Base-by-base conservation (phyloP, 176 grass and related monocot genomes). In the Dendrocalamus sinicus region DNA sequence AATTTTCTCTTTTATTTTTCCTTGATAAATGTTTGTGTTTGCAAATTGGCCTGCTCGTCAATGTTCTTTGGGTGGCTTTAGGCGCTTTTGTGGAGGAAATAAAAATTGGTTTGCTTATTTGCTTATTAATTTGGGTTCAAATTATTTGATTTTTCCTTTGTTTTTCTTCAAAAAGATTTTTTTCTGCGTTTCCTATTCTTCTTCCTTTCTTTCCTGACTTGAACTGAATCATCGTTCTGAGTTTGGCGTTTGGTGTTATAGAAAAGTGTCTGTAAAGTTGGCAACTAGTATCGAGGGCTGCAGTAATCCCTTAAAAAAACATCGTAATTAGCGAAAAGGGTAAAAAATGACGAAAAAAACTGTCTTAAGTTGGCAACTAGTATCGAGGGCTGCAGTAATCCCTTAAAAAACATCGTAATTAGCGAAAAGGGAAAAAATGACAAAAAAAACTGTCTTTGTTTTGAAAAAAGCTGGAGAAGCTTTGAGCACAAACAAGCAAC, bases 401-500 rank as follows among this genome's bases (percentile, higher is more conserved):
- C 67, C 22, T 52, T 9, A 32, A 72, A 28, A 35, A 13, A 61
- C 51, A 2, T 58, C 16, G 35, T 73, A 73, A 44, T 55, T 43
- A 74, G 24, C 46, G 47, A 78, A 80, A 66, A 74, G 17, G 17
- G 17, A 10, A 32, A 32, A 45, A 20, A 20, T 72, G 7, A 6
- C 3, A 12, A 41, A 62, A 41, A 62, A 24, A 59, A 1, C 8
- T 71, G 41, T 45, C 53, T 61, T 61, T 61, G 37, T 62, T 88
- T 20, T 78, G 53, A 78, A 77, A 88, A 88, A 88, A 84, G 54
- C 66, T 65, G 44, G 24, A 77, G 45, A 72, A 77, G 22, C 40
- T 85, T 85, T 61, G 26, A 66, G 79, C 60, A 54, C 68, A 73
- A 75, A 68, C 22, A 44, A 78, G 9, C 2, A 70, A 78, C 73